Evolutionary conservation across 495 filamentous ascomycete genomes (phyloP).

Genomic region (Neurospora sp.): DNA sequence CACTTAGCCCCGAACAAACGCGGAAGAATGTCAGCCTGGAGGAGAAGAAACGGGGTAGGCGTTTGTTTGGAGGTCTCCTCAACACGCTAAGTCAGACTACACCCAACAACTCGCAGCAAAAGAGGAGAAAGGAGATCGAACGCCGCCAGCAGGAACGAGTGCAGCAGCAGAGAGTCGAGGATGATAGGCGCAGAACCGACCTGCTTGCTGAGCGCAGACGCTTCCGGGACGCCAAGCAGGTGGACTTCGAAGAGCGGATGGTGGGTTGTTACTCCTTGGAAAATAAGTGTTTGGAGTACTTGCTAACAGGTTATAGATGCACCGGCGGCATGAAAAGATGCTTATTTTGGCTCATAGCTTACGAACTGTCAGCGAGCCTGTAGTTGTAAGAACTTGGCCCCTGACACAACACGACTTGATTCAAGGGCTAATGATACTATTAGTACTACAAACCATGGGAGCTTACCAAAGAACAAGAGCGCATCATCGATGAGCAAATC

Average conservation of each 20-base stretch:
- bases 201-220: conserved; percentile 49
- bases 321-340: conserved; percentile 61
- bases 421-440: conserved; percentile 14
- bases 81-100: conserved; percentile 78
- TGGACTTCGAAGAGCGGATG: conserved; percentile 65
- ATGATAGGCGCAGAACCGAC: conserved; percentile 56
- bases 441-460: conserved; percentile 92
- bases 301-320: conserved; percentile 50
- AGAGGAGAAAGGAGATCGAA: conserved; percentile 80
- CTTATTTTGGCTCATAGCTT: conserved; percentile 65
- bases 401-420: background rate
- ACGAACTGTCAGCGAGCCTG: conserved; percentile 62
- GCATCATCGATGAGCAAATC: conserved; percentile 37
- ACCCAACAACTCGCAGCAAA: conserved; percentile 49
- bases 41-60: conserved; percentile 77
- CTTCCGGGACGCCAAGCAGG: conserved; percentile 57
- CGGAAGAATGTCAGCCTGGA: conserved; percentile 48
- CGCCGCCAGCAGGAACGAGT: conserved; percentile 78
- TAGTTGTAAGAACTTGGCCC: conserved; percentile 49
- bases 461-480: conserved; percentile 43
- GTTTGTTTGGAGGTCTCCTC: conserved; percentile 82
- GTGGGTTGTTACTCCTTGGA: conserved; percentile 38
- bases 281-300: background rate
- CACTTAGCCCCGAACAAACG: background rate
- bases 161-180: conserved; percentile 54